Evolutionary conservation across 371 early-diverging fungal genomes (phyloP), one percentile per base, ranked within the genome.

Genomic region (Rhizopus microsporus): DNA sequence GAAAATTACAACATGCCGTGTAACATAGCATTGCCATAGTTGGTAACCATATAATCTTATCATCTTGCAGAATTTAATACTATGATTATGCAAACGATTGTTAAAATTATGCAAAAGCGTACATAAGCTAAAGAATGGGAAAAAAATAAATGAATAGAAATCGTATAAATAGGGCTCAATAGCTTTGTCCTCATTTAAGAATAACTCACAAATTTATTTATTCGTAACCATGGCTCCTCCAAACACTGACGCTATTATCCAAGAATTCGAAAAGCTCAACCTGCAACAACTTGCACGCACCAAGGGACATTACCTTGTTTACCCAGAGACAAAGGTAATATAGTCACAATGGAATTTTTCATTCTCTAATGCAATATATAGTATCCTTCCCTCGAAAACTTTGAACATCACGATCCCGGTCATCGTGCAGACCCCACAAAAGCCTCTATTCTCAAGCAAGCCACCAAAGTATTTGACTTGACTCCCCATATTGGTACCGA

Each of bases 401-500:
- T 69, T 48, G 66, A 74, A 34, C 75, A 78, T 34, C 37, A 68
- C 3, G 78, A 78, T 23, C 67, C 69, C 39, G 85, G 76, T 15
- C 71, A 67, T 46, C 75, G 68, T 5, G 84, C 66, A 7, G 87
- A 88, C 48, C 83, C 86, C 8, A 78, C 74, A 51, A 84, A 84
- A 67, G 75, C 80, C 29, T 79, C 87, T 7, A 60, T 88, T 35
- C 72, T 76, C 37, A 70, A 78, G 33, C 72, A 68, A 44, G 87
- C 83, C 45, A 77, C 78, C 57, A 83, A 83, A 67, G 65, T 82
- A 48, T 71, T 78, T 63, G 86, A 87, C 35, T 62, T 86, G 30
- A 74, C 85, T 0, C 87, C 84, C 40, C 65, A 78, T 47, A 80
- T 89, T 56, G 89, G 89, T 48, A 87, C 89, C n/a, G 88, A 87